Conservation (phyloP, 306 rosid species). For the Coriaria nepalensis region DNA sequence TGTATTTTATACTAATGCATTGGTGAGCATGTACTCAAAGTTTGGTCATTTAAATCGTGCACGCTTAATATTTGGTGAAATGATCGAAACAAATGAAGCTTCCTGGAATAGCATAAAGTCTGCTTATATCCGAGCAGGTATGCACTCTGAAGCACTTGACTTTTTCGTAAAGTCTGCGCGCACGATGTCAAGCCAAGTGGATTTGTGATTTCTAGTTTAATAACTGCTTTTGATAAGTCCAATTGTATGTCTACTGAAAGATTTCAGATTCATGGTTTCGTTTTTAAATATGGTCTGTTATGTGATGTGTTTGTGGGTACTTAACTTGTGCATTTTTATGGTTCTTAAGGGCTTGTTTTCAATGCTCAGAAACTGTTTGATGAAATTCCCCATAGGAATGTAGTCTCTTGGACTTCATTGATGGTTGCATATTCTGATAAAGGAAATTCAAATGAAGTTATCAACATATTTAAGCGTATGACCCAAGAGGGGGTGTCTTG, state of each 20-base stretch:
- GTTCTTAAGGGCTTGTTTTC: slow-evolving; percentile 34
- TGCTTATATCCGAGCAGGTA: slow-evolving; percentile 48
- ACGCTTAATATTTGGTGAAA: slow-evolving; percentile 42
- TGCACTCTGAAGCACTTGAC: slow-evolving; percentile 31
- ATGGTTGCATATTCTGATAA: slow-evolving; percentile 51
- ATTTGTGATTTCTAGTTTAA: slow-evolving; percentile 53
- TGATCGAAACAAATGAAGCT: slow-evolving; percentile 56
- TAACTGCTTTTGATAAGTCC: slow-evolving; percentile 69
- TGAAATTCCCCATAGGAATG: slow-evolving; percentile 64
- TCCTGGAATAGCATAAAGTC: slow-evolving; percentile 92
- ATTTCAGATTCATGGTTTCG: slow-evolving; percentile 59
- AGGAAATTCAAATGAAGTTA: slow-evolving; percentile 41
- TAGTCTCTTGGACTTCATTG: slow-evolving; percentile 92
- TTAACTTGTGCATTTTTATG: slow-evolving; percentile 68
- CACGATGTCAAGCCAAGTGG: slow-evolving; percentile 42
- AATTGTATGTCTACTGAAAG: slow-evolving; percentile 46
- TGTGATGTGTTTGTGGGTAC: slow-evolving; percentile 69
- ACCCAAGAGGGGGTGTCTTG: slow-evolving; percentile 26
- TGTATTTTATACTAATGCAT: slow-evolving; percentile 50
- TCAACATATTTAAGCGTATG: slow-evolving; percentile 40
- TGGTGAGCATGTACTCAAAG: slow-evolving; percentile 58
- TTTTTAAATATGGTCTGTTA: slow-evolving; percentile 42
- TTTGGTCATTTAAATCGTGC: slow-evolving; percentile 37
- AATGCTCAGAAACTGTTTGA: slow-evolving; percentile 42
- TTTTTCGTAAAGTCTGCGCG: slow-evolving; percentile 43